Percentiles rank a stretch among this genome's conserved stretches.
Conservation (phyloP, 2,329 filamentous ascomycete genomes). For the Colletotrichum liaoningense region DNA sequence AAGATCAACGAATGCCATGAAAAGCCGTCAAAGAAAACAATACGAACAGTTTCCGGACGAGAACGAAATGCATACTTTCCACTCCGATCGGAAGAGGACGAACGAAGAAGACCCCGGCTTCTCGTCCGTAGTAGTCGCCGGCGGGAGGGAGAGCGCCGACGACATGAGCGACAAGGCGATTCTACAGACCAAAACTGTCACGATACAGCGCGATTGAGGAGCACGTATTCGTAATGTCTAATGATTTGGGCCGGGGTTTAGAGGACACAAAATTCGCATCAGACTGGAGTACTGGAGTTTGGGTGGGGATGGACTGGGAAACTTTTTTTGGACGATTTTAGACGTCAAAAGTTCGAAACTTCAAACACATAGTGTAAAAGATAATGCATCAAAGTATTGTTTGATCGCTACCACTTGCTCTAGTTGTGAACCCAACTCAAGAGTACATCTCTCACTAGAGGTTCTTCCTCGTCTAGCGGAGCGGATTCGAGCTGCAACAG, state of each 20-base stretch:
- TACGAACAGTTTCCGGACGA: conserved; percentile 26
- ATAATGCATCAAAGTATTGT: background rate
- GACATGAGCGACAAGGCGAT: conserved; percentile 42
- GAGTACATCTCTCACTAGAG: too few species aligned
- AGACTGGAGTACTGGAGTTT: too few species aligned
- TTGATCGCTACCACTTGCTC: background rate
- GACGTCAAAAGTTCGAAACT: background rate
- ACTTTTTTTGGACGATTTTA: background rate
- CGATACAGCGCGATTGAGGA: conserved; percentile 27
- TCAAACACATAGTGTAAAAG: background rate
- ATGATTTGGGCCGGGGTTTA: background rate
- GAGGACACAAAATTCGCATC: background rate
- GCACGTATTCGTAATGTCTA: background rate
- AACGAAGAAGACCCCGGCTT: conserved; percentile 2
- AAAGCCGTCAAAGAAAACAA: conserved; percentile 10
- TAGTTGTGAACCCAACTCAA: background rate
- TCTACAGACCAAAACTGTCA: conserved; percentile 41
- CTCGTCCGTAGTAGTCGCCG: conserved; percentile 30
- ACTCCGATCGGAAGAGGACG: conserved; percentile 9
- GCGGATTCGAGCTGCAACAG: too few species aligned
- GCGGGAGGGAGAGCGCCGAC: conserved; percentile 31
- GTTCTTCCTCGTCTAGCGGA: background rate
- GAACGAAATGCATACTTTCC: conserved; percentile 23
- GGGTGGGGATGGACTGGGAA: background rate
- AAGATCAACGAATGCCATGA: background rate